Percentiles rank a stretch among this genome's conserved stretches.
These are phyloP conservation scores for Gonium pectorale DNA, from an alignment of 139 green algal species.

Conservation along the genomic window DNA sequence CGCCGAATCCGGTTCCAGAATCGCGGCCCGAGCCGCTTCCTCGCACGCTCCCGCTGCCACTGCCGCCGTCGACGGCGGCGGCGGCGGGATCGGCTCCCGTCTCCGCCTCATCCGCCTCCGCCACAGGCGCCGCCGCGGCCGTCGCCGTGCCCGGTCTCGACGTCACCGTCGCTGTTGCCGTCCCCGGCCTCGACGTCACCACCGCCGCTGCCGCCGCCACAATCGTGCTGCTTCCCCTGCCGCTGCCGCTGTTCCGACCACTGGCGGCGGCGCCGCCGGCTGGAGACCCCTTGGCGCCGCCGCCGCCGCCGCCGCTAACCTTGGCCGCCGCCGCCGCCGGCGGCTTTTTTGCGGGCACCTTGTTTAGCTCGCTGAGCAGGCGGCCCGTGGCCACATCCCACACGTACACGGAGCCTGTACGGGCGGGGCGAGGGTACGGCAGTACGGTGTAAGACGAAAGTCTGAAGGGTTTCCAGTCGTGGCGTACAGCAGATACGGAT, in stretches of 20 bases:
- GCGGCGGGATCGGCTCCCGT: no score
- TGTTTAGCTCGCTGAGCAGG: not conserved
- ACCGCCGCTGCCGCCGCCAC: not conserved
- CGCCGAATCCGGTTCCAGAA: no score
- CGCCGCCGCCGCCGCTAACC: not conserved
- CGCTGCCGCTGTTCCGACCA: not conserved
- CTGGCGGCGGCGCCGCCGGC: not conserved
- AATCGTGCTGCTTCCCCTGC: not conserved
- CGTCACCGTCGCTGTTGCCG: not conserved
- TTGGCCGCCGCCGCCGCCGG: not conserved
- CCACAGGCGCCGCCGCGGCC: no score
- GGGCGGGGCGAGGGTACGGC: no score
- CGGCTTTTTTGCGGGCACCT: not conserved
- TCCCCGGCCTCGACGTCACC: not conserved
- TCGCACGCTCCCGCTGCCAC: no score
- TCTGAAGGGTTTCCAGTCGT: no score
- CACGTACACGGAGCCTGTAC: conserved; percentile 12
- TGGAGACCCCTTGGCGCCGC: not conserved
- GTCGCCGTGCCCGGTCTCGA: no score
- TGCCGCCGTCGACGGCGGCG: no score
- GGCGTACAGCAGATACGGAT: no score
- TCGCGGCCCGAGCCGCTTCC: no score
- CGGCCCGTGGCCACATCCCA: conserved; percentile 36
- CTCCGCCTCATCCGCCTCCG: no score
- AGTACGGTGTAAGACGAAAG: no score